Percentiles rank a stretch among this genome's conserved stretches.
These are phyloP conservation scores for Colletotrichum gloeosporioides DNA, from an alignment of 2,329 filamentous ascomycete genomes.

Conservation along the genomic window DNA sequence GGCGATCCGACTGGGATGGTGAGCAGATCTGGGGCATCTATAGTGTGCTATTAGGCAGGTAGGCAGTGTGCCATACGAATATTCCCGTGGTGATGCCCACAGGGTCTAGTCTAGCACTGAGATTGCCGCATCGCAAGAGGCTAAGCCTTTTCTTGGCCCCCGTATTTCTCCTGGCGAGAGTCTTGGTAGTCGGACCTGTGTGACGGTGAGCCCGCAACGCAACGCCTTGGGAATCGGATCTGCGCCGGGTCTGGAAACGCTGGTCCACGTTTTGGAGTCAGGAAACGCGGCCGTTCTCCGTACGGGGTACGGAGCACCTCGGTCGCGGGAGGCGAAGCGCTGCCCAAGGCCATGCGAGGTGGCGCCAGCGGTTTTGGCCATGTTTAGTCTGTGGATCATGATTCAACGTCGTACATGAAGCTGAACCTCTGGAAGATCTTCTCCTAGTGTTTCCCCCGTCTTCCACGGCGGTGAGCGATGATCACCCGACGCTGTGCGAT, in stretches of 20 bases:
- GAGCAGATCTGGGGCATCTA: conserved; percentile 3
- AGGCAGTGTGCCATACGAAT: not conserved
- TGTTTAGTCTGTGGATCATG: not conserved
- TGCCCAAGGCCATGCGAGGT: not conserved
- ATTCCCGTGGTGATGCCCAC: not conserved
- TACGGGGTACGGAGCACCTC: not conserved
- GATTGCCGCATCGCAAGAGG: not conserved
- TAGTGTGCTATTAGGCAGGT: not conserved
- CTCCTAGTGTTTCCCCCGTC: not conserved
- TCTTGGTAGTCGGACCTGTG: not conserved
- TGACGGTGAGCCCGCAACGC: not conserved
- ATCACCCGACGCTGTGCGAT: conserved; percentile 1
- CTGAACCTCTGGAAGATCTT: not conserved
- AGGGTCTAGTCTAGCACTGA: not conserved
- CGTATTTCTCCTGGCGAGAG: not conserved
- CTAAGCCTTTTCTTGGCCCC: not conserved
- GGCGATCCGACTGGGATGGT: conserved; percentile 13
- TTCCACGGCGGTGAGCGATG: not conserved
- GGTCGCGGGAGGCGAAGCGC: not conserved
- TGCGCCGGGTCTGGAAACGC: conserved; percentile 4
- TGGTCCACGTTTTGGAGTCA: conserved; percentile 8
- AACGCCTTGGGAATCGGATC: not conserved
- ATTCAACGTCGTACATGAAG: not conserved
- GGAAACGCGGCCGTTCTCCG: not conserved
- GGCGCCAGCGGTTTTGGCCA: not conserved